These are phyloP conservation scores for Cladosporium sp. DNA, from an alignment of 2,329 filamentous ascomycete species.

Conservation along the genomic window DNA sequence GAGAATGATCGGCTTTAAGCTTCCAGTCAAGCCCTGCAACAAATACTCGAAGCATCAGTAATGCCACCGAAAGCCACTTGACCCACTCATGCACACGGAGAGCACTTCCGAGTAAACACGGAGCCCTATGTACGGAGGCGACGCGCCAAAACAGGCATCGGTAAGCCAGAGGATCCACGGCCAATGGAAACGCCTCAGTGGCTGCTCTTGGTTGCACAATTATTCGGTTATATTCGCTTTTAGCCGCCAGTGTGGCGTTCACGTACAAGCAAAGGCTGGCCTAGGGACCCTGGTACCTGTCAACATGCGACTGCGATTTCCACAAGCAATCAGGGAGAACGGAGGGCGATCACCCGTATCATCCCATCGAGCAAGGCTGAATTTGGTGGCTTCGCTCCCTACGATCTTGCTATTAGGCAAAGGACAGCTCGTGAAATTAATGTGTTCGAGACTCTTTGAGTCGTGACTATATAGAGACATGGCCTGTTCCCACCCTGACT, in stretches of 20 bases:
- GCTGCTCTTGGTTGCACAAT: too few species aligned
- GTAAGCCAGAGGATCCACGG: too few species aligned
- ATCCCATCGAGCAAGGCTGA: not conserved
- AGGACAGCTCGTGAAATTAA: not conserved
- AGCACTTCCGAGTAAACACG: too few species aligned
- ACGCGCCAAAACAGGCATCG: too few species aligned
- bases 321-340: constrained; percentile 9
- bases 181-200: too few species aligned
- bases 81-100: too few species aligned
- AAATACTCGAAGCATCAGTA: too few species aligned
- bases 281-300: constrained; percentile 1
- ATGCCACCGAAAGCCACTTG: too few species aligned
- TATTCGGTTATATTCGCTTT: not conserved
- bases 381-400: not conserved
- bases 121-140: too few species aligned
- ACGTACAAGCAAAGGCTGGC: not conserved
- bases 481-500: not conserved
- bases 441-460: constrained; percentile 5
- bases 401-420: not conserved
- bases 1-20: too few species aligned
- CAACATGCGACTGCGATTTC: constrained; percentile 6
- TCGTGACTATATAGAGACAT: constrained; percentile 7
- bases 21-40: too few species aligned
- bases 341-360: constrained; percentile 7
- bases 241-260: constrained; percentile 7